A percentile compares a stretch with the other conserved stretches of the same genome.
Conservation (phyloP, 352 stramenopile genomes). For the Pythium brachiatum region DNA sequence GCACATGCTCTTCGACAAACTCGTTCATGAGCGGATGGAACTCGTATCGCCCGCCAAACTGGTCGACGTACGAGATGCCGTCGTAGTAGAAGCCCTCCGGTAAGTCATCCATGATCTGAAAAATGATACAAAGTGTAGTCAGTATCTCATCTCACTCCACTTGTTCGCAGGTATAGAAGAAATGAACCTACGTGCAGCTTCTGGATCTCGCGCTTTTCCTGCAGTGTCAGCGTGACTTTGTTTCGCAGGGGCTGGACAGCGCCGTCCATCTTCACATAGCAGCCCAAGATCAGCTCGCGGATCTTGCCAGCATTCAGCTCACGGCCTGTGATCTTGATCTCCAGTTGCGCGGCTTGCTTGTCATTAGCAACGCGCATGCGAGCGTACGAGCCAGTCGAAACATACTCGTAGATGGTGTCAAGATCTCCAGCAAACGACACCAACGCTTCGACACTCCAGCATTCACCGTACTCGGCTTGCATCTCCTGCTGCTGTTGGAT, state of each 20-base stretch:
- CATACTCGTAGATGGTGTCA: conserved; percentile 46
- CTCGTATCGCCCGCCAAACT: conserved; percentile 64
- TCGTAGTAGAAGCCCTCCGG: conserved; percentile 73
- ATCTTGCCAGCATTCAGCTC: conserved; percentile 42
- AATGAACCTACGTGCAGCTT: conserved; percentile 56
- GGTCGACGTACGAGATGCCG: conserved; percentile 70
- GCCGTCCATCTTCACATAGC: conserved; percentile 45
- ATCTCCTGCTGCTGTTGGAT: conserved; percentile 1
- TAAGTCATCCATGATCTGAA: conserved; percentile 60
- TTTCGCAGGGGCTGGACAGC: conserved; percentile 37
- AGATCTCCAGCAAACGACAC: conserved; percentile 51
- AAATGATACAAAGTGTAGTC: not conserved
- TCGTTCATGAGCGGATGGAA: conserved; percentile 69
- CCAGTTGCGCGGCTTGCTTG: conserved; percentile 15
- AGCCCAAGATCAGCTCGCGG: conserved; percentile 52
- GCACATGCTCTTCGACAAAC: conserved; percentile 66
- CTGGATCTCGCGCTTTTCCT: conserved; percentile 73
- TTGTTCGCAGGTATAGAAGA: not conserved
- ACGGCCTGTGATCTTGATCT: conserved; percentile 49
- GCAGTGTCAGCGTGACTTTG: conserved; percentile 39
- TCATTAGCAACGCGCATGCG: conserved; percentile 16
- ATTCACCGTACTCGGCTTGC: conserved; percentile 19
- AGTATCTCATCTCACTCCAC: not conserved
- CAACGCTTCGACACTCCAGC: conserved; percentile 61
- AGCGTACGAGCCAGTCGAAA: conserved; percentile 50